phyloP scores from a whole-genome alignment of 306 rosid genomes.

The Mimosa bimucronata region DNA sequence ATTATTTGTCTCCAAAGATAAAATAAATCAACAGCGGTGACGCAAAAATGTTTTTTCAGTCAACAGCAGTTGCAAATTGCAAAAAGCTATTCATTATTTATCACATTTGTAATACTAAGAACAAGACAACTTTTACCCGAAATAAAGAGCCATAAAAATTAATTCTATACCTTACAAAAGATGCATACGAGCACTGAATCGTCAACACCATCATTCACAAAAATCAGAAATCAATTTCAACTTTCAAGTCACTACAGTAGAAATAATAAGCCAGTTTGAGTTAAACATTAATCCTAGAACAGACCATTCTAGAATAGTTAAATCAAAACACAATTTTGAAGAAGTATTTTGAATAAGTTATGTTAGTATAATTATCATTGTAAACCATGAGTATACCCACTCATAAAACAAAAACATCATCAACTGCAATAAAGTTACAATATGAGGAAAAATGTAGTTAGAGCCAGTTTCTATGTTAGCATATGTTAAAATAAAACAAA shows the following conservation, averaged over 20 bases:
- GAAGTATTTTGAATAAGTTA: not conserved
- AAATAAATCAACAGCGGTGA: constrained; percentile 11
- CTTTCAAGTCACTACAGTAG: not conserved
- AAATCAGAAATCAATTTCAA: too few relatives aligned
- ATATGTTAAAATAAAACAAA: too few relatives aligned
- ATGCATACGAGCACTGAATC: not conserved
- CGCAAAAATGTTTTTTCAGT: constrained; percentile 1
- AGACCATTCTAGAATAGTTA: not conserved
- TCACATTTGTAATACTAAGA: not conserved
- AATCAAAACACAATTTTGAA: not conserved
- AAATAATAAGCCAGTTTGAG: not conserved
- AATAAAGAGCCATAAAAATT: not conserved
- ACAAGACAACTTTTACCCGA: too few relatives aligned
- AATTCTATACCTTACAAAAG: not conserved
- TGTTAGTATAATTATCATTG: not conserved
- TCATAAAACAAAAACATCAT: not conserved
- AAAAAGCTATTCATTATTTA: too few relatives aligned
- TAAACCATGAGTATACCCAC: not conserved
- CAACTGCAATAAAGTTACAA: not conserved
- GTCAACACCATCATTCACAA: not conserved
- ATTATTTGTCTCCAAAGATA: constrained; percentile 16
- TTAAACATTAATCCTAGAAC: not conserved
- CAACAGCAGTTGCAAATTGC: not conserved
- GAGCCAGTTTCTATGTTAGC: too few relatives aligned
- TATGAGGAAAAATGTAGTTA: too few relatives aligned